Evolutionary conservation across 352 stramenopile species (phyloP), one percentile per base, ranked within the genome.

Genomic region (Pythium coloratum): DNA sequence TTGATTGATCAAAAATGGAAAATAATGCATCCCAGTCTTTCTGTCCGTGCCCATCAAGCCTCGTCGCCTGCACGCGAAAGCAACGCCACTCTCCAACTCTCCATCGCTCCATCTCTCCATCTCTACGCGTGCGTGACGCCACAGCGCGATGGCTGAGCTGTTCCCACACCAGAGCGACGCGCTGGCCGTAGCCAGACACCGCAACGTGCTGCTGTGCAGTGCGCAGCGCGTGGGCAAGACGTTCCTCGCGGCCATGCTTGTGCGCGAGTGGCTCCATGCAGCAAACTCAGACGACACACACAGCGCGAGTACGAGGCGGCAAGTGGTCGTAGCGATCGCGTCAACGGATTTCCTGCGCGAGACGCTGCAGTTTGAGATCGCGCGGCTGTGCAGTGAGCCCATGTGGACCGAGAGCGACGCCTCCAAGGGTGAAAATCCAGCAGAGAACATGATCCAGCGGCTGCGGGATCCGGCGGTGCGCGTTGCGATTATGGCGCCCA

Each of bases 141-240:
- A 46, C 38, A n/a, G 38, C 9, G 13, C 38, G 38, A 71, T 72
- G 66, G 34, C 58, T 2, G 65, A 66, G 40, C 62, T 70, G 34
- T 67, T 36, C 14, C 56, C 54, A 53, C 83, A 96, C 59, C 80
- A 94, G 67, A 72, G 68, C 10, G 88, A 96, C 72, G 78, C 93
- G 64, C 75, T 84, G 62, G 82, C 81, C 34, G 73, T 96, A 24
- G 88, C 83, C 53, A 73, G 67, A 14, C 69, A 64, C 33, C 82
- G 80, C 59, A 94, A 87, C 56, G 79, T 86, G 49, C 58, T 92
- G 26, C 49, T 96, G 9, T 89, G 80, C 65, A 83, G 84, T 5
- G 53, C 78, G 26, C 72, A 73, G 34, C 61, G 73, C 13, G 66
- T 94, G 6, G 88, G 88, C 50, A 94, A 94, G 72, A 94, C 82